Base-by-base conservation (phyloP, 1,139 yeast genomes). In the Yamadazyma kanchanaburiensis region DNA sequence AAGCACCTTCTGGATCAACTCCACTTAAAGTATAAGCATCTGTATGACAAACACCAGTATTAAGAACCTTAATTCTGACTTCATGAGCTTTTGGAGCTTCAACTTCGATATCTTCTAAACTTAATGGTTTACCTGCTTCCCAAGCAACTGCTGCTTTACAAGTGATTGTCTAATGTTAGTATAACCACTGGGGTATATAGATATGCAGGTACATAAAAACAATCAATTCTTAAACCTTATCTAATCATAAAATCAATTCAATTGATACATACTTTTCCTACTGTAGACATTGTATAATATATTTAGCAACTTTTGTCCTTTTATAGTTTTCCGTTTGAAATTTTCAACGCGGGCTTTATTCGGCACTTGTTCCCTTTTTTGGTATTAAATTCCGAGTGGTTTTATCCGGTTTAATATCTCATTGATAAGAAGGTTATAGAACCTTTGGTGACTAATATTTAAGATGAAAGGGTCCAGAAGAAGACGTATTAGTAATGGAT, bases 131-230 rank as follows among this genome's bases (percentile, higher is more conserved):
- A 26, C 75, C 81, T 20, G 97, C 94, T 58, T 83, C 95, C 94
- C 97, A 91, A 42, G 97, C 96, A 49, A 91, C 86, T 30, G 98
- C 98, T 33, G 98, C 98, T 58, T 79, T 74, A 70, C 97, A 91
- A 31, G 80, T 77, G 56, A 91, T 88, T 39, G 87, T 75, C 74
- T 84, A 41, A 13, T n/a, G n/a, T n/a, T n/a, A n/a, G n/a, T n/a
- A n/a, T n/a, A n/a, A n/a, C n/a, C n/a, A n/a, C n/a, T n/a, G n/a
- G n/a, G n/a, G n/a, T n/a, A n/a, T n/a, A n/a, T n/a, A n/a, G n/a
- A n/a, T n/a, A n/a, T n/a, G n/a, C n/a, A n/a, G n/a, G n/a, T n/a
- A n/a, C n/a, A n/a, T n/a, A n/a, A n/a, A n/a, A n/a, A n/a, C n/a
- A n/a, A n/a, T n/a, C n/a, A n/a, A n/a, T n/a, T n/a, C n/a, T n/a